A percentile compares a stretch with the other conserved stretches of the same genome.
Evolutionary conservation across 805 yeast genomes (phyloP).

Genomic region (Kazachstania viticola): DNA sequence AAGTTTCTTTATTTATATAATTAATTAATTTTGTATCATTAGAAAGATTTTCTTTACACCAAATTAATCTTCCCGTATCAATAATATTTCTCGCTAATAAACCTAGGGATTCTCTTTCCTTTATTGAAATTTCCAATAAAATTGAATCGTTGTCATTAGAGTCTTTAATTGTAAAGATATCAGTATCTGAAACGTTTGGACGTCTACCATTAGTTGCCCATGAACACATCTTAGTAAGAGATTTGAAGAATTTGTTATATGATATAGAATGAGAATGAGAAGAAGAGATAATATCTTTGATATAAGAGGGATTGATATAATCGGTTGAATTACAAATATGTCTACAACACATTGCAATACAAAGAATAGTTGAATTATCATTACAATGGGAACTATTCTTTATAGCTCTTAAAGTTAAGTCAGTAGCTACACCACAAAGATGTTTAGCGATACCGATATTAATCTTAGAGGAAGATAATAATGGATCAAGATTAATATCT

Average conservation of each 20-base stretch:
- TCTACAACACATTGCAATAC: constrained; percentile 89
- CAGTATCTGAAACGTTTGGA: constrained; percentile 30
- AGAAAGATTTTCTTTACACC: constrained; percentile 32
- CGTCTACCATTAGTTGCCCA: constrained; percentile 80
- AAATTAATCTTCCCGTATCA: constrained; percentile 51
- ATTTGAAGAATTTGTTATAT: constrained; percentile 29
- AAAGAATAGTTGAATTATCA: constrained; percentile 37
- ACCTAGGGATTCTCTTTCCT: constrained; percentile 51
- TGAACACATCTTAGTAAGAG: constrained; percentile 55
- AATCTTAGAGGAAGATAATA: constrained; percentile 17
- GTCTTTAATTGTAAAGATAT: constrained; percentile 7
- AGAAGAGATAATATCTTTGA: constrained; percentile 28
- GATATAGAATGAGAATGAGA: constrained; percentile 8
- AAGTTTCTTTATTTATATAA: constrained; percentile 46
- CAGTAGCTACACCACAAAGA: constrained; percentile 91
- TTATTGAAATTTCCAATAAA: constrained; percentile 32
- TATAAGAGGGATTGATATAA: constrained; percentile 20
- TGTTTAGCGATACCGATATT: constrained; percentile 71
- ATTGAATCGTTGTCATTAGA: not conserved
- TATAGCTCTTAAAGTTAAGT: constrained; percentile 61
- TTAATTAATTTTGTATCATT: constrained; percentile 36
- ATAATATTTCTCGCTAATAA: constrained; percentile 56
- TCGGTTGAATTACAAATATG: constrained; percentile 62
- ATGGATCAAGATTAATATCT: constrained; percentile 46
- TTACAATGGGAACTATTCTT: constrained; percentile 26